phyloP scores from a whole-genome alignment of 768 basidiomycete species.

The Tephrocybe sp. region DNA sequence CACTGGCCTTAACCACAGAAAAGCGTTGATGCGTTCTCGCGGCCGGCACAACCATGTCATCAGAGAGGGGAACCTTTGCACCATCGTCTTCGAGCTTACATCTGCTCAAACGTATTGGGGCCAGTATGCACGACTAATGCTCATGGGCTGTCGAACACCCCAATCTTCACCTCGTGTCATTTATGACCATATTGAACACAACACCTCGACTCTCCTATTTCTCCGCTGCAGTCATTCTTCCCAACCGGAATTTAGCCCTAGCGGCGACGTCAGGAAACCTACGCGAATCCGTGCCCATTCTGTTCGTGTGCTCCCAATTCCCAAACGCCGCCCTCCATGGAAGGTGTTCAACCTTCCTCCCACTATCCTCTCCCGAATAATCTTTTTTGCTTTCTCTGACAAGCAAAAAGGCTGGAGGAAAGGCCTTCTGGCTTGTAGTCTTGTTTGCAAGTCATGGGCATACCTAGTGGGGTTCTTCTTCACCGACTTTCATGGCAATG shows the following conservation, averaged over 20 bases:
- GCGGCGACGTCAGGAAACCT: conserved; percentile 1
- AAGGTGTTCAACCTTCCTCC: conserved; percentile 7
- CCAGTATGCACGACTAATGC: background rate
- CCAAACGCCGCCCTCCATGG: background rate
- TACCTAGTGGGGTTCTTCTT: conserved; percentile 10
- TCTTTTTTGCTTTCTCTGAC: conserved; percentile 1
- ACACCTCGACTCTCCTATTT: conserved; percentile 1
- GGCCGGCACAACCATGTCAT: background rate
- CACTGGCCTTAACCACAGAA: background rate
- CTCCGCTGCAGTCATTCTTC: conserved; percentile 10
- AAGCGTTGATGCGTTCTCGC: background rate
- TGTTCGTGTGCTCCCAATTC: conserved; percentile 6
- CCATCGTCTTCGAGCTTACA: conserved; percentile 5
- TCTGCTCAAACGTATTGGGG: conserved; percentile 3
- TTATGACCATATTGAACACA: conserved; percentile 1
- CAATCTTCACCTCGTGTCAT: background rate
- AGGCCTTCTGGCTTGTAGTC: conserved; percentile 7
- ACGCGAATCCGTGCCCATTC: background rate
- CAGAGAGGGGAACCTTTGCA: conserved; percentile 1
- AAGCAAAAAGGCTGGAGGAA: conserved; percentile 11
- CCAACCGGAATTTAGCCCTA: conserved; percentile 3
- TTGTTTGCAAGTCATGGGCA: conserved; percentile 13
- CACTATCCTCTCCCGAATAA: conserved; percentile 3
- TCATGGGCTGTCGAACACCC: background rate
- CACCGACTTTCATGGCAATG: background rate